Conservation (phyloP, 345 rosid genomes). For the Rhodomyrtus tomentosa region DNA sequence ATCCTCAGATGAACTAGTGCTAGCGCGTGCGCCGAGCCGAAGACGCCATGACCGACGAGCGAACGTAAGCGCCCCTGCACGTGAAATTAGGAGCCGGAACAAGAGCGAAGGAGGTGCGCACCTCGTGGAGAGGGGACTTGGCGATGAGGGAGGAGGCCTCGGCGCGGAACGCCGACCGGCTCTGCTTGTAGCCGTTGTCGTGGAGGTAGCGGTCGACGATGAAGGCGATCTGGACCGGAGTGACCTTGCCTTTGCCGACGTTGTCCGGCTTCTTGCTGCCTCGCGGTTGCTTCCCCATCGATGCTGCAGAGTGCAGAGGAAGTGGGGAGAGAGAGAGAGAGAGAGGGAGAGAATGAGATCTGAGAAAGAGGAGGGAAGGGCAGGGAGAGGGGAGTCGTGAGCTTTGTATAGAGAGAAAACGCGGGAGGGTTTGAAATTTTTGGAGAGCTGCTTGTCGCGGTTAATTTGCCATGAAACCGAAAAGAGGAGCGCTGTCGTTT, state of each 20-base stretch:
- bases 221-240: slow-evolving; percentile 71
- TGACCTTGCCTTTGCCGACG: slow-evolving; percentile 57
- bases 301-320: background rate
- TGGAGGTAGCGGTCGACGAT: slow-evolving; percentile 77
- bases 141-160: slow-evolving; percentile 73
- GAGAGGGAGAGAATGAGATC: background rate
- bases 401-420: background rate
- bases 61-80: background rate
- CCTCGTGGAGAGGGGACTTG: slow-evolving; percentile 57
- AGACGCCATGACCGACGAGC: background rate
- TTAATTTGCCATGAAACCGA: background rate
- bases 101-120: background rate
- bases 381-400: background rate
- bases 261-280: slow-evolving; percentile 17
- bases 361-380: background rate
- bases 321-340: background rate
- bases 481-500: background rate
- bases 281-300: slow-evolving; percentile 48
- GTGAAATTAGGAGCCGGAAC: background rate
- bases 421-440: background rate
- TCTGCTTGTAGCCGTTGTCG: slow-evolving; percentile 49
- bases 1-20: background rate
- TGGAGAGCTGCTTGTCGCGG: background rate
- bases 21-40: background rate
- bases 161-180: slow-evolving; percentile 38